Evolutionary conservation across 805 yeast genomes (phyloP).

Genomic region (Sugiyamaella qingdaonensis): DNA sequence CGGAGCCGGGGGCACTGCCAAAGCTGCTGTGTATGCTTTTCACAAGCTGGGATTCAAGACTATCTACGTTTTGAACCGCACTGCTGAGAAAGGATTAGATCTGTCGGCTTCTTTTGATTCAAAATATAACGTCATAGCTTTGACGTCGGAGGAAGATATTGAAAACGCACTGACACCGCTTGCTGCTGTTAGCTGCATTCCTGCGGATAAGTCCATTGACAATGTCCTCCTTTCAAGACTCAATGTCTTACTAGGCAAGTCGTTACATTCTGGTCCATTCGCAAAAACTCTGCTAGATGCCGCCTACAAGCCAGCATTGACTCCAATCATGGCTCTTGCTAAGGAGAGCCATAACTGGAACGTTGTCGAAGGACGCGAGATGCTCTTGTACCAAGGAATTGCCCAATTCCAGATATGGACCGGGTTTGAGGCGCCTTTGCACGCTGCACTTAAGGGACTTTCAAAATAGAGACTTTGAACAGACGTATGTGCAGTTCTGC

Average conservation of each 20-base stretch:
- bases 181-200: conserved; percentile 73
- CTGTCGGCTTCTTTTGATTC: conserved; percentile 59
- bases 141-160: conserved; percentile 48
- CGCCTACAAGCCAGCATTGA: conserved; percentile 84
- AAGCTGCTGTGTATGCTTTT: conserved; percentile 90
- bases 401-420: conserved; percentile 79
- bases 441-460: conserved; percentile 11
- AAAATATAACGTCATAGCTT: conserved; percentile 46
- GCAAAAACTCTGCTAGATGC: conserved; percentile 74
- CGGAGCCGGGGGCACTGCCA: conserved; percentile 97
- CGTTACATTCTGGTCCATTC: conserved; percentile 36
- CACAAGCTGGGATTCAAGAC: conserved; percentile 68
- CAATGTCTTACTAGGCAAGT: conserved; percentile 44
- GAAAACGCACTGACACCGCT: conserved; percentile 41
- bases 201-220: conserved; percentile 73
- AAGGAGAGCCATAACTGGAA: conserved; percentile 59
- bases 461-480: background rate
- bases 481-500: no score
- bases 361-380: conserved; percentile 86
- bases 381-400: conserved; percentile 91
- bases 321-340: conserved; percentile 84
- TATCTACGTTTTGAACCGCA: conserved; percentile 80
- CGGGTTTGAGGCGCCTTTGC: conserved; percentile 31
- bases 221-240: conserved; percentile 44
- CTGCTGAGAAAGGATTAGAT: conserved; percentile 56